phyloP scores from a whole-genome alignment of 768 basidiomycete genomes.

The Pleurotus giganteus region DNA sequence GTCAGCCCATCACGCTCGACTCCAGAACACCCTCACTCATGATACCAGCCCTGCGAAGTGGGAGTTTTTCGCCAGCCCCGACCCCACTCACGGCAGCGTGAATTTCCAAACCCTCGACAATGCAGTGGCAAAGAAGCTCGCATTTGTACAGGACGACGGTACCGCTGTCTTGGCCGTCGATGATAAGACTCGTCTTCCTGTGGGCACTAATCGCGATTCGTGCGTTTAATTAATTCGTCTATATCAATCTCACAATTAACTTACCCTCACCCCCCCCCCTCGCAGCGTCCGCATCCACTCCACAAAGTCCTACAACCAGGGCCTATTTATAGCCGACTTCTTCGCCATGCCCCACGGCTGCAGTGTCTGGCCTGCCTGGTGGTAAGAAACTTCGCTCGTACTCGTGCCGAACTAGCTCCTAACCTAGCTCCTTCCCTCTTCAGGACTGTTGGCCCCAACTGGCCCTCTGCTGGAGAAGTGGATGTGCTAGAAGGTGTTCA shows the following conservation, averaged over 20 bases:
- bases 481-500: constrained; percentile 78
- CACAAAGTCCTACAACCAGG: constrained; percentile 56
- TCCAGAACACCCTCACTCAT: neutral
- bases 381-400: constrained; percentile 21
- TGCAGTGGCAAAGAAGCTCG: constrained; percentile 52
- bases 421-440: neutral
- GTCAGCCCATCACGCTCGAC: constrained; percentile 13
- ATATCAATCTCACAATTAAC: constrained; percentile 5
- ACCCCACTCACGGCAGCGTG: constrained; percentile 76
- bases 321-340: constrained; percentile 78
- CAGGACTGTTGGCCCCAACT: constrained; percentile 46
- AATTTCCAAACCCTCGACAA: constrained; percentile 38
- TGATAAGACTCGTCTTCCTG: constrained; percentile 41
- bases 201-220: constrained; percentile 56
- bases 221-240: constrained; percentile 23
- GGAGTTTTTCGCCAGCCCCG: constrained; percentile 60
- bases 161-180: constrained; percentile 65
- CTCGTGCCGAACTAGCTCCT: neutral
- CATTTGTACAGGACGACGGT: constrained; percentile 57
- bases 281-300: constrained; percentile 69
- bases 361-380: constrained; percentile 59
- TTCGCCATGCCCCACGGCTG: constrained; percentile 70
- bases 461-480: constrained; percentile 57
- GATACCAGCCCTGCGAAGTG: constrained; percentile 43
- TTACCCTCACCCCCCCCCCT: neutral